Evolutionary conservation across 2,329 filamentous ascomycete species (phyloP).

Genomic region (Exophiala xenobiotica): DNA sequence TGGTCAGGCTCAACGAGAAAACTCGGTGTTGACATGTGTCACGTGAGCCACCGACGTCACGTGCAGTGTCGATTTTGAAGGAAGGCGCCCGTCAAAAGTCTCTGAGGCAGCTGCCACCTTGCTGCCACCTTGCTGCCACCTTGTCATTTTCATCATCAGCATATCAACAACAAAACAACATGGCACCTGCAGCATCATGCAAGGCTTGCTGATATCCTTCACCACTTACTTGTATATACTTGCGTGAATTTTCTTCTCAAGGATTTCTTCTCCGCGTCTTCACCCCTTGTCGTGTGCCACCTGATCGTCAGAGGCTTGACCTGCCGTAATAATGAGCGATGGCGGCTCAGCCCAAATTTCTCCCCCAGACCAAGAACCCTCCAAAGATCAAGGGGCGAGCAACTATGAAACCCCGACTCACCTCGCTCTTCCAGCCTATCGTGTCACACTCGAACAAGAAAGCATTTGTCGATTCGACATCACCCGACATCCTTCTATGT

Average conservation of each 20-base stretch:
- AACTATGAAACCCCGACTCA: neutral
- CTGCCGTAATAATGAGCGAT: neutral
- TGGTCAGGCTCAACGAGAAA: too few relatives aligned
- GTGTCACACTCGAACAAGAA: neutral
- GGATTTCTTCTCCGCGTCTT: neutral
- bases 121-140: too few relatives aligned
- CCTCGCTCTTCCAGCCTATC: neutral
- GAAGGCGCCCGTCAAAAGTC: too few relatives aligned
- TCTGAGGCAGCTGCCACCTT: too few relatives aligned
- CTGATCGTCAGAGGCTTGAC: neutral
- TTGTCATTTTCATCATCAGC: neutral
- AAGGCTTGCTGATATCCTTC: neutral
- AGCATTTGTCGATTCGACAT: neutral
- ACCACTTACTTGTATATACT: too few relatives aligned
- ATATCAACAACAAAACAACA: neutral
- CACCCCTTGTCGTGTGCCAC: neutral
- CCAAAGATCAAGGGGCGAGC: neutral
- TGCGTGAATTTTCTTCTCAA: neutral
- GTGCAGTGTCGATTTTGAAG: too few relatives aligned
- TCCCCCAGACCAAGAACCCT: neutral
- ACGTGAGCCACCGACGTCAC: too few relatives aligned
- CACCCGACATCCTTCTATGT: neutral
- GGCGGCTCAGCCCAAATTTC: neutral
- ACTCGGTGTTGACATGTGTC: too few relatives aligned
- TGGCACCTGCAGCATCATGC: neutral